These are phyloP conservation scores for Phytophthora syringae DNA, from an alignment of 352 stramenopile genomes.

Conservation along the genomic window DNA sequence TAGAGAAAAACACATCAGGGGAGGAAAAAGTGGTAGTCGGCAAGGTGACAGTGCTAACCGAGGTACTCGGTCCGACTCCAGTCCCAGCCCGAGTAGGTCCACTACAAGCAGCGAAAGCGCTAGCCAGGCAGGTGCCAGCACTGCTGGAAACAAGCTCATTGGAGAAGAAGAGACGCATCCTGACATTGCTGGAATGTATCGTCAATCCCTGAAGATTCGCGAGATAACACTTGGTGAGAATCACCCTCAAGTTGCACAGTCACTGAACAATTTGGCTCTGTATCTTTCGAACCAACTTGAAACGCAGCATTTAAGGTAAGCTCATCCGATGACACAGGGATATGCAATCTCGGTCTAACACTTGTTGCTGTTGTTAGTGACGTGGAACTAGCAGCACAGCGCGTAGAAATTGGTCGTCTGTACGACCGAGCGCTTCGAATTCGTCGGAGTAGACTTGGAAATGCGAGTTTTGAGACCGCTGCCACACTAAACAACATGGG, in stretches of 20 bases:
- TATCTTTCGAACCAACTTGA: conserved; percentile 76
- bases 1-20: conserved; percentile 18
- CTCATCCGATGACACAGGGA: background rate
- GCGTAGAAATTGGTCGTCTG: conserved; percentile 63
- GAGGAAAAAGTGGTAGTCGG: conserved; percentile 20
- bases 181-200: conserved; percentile 81
- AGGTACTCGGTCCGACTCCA: conserved; percentile 22
- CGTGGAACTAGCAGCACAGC: conserved; percentile 42
- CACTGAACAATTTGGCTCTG: conserved; percentile 81
- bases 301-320: conserved; percentile 57
- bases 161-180: conserved; percentile 31
- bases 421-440: conserved; percentile 76
- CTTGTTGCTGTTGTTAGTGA: conserved; percentile 22
- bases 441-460: conserved; percentile 71
- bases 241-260: conserved; percentile 82
- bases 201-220: conserved; percentile 76
- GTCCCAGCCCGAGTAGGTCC: conserved; percentile 37
- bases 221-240: conserved; percentile 68
- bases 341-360: conserved; percentile 1
- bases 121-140: conserved; percentile 19
- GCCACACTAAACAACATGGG: conserved; percentile 86
- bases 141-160: background rate
- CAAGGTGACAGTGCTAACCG: conserved; percentile 11
- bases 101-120: conserved; percentile 42
- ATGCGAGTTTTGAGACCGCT: conserved; percentile 81